Evolutionary conservation across 2,329 filamentous ascomycete species (phyloP), one percentile per base, ranked within the genome.

Genomic region (Zasmidium citrigriseum): DNA sequence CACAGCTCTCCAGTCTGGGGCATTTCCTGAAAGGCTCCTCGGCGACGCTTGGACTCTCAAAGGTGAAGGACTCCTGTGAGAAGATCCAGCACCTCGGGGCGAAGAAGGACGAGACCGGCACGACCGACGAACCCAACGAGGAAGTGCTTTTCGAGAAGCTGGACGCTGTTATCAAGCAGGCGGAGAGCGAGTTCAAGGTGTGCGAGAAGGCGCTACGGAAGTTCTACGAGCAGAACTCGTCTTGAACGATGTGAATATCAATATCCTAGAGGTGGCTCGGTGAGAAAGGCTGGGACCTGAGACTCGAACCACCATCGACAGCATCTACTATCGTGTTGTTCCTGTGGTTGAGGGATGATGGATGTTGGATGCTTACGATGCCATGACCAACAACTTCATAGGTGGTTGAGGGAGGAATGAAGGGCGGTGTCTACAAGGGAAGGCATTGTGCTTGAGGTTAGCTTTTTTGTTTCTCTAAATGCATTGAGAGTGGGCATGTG

Each of bases 1-100:
- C 78, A n/a, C 80, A 86, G 65, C 85, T 98, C 38, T 96, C 91
- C 29, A 83, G 85, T 54, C 86, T 96, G 27, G 95, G 95, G 45
- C 95, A 99, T 78, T 99, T 96, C 79, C 83, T 99, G 67, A 99
- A 99, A 78, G 95, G 95, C 60, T 98, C 93, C 5, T 97, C 93
- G 9, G 93, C 95, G 41, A 97, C 95, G 3, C 84, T 99, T 54
- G 95, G 95, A 47, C 84, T 98, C 55, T 88, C 85, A 69, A 96
- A 96, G 75, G 89, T 99, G 69, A 90, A 91, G 74, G 92, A 97
- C 71, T 89, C 86, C 62, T 99, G 95, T 78, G 93, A 98, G 78
- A 92, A 96, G 81, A 97, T 99, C 70, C 93, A 99, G 76, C 89
- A 96, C 71, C 96, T 88, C 73, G 93, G 93, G 66, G 89, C 89